Percentiles rank a stretch among this genome's conserved stretches.
Conservation (phyloP, 176 grass and related monocot genomes). For the Paspalum notatum region DNA sequence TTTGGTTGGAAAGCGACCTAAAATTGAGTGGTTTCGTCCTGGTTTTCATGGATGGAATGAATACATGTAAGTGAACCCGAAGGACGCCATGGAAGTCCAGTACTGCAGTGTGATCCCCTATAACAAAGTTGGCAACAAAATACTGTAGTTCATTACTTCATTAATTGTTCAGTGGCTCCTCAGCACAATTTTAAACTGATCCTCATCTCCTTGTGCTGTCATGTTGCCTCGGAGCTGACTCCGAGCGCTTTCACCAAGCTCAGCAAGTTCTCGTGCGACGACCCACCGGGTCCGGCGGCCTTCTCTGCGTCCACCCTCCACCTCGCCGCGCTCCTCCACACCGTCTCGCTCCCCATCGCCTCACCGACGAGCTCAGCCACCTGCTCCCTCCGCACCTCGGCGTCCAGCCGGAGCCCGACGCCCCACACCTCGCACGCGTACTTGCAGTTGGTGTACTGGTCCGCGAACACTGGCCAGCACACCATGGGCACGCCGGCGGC, state of each 20-base stretch:
- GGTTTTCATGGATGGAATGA: no score
- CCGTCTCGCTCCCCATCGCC: background rate
- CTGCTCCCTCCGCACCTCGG: background rate
- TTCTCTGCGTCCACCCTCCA: background rate
- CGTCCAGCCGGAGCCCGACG: background rate
- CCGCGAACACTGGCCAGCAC: slow-evolving; percentile 18
- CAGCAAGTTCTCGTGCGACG: background rate
- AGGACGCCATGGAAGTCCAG: no score
- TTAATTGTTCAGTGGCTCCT: no score
- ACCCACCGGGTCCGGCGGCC: background rate
- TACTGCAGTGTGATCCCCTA: no score
- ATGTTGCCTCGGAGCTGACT: slow-evolving; percentile 12
- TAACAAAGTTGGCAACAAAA: no score
- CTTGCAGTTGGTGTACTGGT: slow-evolving; percentile 12
- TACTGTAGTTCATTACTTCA: no score
- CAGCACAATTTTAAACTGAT: no score
- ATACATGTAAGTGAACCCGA: no score
- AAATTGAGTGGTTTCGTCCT: no score
- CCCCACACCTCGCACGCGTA: slow-evolving; percentile 26
- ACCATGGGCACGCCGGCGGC: slow-evolving; percentile 24
- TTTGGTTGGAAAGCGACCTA: no score
- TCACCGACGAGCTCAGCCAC: background rate
- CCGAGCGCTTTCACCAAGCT: background rate
- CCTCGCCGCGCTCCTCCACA: background rate
- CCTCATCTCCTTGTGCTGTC: no score